Evolutionary conservation across 2,329 filamentous ascomycete species (phyloP), one percentile per base, ranked within the genome.

Genomic region (Fusarium pseudonygamai): DNA sequence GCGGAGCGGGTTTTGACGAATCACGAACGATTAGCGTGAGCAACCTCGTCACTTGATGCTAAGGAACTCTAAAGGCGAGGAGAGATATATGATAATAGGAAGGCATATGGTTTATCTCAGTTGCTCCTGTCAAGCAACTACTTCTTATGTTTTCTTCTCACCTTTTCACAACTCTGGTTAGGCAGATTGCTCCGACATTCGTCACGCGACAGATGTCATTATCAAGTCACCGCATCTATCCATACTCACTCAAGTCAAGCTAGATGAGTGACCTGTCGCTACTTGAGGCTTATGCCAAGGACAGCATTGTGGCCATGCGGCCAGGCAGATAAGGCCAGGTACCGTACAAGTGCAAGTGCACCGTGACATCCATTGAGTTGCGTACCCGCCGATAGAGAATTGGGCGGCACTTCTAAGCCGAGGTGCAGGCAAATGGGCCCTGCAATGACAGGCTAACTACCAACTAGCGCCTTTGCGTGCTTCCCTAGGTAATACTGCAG

Each of bases 361-460:
- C 28, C 42, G 43, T 53, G 46, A 53, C 28, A 42, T 70, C 47
- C 28, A 42, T 70, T 47, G 59, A 60, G 56, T 55, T 59, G 40
- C 36, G 62, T 68, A 71, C 56, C 69, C 64, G 47, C 57, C 37
- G 50, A 58, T 58, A 58, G 34, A 47, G 57, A 45, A 53, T 67
- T 40, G 58, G 46, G 42, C 71, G 71, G 71, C 71, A 73, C 67
- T 72, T 74, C 64, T 40, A 74, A 64, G 71, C 71, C 71, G 71
- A 73, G 62, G 47, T 50, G 50, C 53, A 39, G 62, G 26, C 34
- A 40, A 67, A 60, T 42, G 39, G 46, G 61, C 60, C 70, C 70
- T 71, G 65, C n/a, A 70, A 56, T 24, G 28, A 40, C 49, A 56
- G 40, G 64, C 55, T 37, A 37, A 37, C 36, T 63, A 55, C 49